phyloP scores from a whole-genome alignment of 345 rosid species.

The Salix exigua region DNA sequence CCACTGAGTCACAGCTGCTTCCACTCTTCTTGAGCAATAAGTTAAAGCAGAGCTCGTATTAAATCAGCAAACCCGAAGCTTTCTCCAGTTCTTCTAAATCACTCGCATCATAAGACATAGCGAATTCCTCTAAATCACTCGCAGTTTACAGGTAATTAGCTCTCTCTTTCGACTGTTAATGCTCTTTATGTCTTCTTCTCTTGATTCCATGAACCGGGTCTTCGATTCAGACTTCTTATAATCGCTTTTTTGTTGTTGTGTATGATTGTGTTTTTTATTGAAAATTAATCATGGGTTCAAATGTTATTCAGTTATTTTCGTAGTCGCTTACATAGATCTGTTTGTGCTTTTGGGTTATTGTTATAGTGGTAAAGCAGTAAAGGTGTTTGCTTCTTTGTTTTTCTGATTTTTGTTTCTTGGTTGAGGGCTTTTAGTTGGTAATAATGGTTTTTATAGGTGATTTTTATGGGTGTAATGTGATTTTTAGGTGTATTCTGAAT shows the following conservation, averaged over 20 bases:
- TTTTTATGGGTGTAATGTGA: background rate
- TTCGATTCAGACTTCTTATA: background rate
- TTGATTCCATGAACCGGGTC: background rate
- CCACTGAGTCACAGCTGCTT: background rate
- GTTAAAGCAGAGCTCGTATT: background rate
- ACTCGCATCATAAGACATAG: background rate
- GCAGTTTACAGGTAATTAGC: background rate
- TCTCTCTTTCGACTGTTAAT: background rate
- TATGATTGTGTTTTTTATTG: background rate
- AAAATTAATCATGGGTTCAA: background rate
- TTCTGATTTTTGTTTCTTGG: background rate
- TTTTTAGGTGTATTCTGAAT: background rate
- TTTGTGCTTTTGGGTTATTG: background rate
- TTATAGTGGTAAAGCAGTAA: background rate
- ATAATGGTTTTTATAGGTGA: background rate
- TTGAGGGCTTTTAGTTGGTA: background rate
- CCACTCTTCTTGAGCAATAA: background rate
- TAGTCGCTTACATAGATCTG: background rate
- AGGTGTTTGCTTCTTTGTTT: background rate
- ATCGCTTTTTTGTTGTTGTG: background rate
- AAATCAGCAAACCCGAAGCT: background rate
- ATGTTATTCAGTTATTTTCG: background rate
- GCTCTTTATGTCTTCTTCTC: background rate
- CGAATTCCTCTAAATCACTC: background rate
- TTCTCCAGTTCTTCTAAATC: background rate